These are phyloP conservation scores for Cetraspora pellucida DNA, from an alignment of 192 early-diverging fungal genomes.

Conservation along the genomic window DNA sequence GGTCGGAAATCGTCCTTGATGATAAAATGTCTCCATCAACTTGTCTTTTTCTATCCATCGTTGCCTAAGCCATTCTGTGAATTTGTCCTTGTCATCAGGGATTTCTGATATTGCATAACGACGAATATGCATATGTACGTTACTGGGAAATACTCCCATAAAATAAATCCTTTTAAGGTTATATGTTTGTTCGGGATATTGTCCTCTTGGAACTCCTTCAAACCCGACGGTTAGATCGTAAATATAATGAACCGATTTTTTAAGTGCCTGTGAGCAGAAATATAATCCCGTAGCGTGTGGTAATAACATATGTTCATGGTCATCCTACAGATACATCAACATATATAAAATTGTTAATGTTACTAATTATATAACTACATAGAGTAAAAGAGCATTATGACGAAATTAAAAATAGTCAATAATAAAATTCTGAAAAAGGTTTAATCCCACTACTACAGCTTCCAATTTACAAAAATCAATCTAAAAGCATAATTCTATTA, in stretches of 20 bases:
- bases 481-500: too few relatives aligned
- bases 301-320: constrained; percentile 73
- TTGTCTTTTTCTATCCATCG: constrained; percentile 86
- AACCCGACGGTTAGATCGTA: constrained; percentile 93
- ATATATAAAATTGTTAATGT: neutral
- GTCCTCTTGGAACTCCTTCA: constrained; percentile 67
- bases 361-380: too few relatives aligned
- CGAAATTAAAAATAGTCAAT: neutral
- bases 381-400: too few relatives aligned
- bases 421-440: neutral
- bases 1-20: constrained; percentile 69
- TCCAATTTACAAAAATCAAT: neutral
- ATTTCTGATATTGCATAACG: constrained; percentile 64
- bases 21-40: constrained; percentile 79
- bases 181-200: constrained; percentile 85
- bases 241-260: constrained; percentile 67
- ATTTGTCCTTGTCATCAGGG: constrained; percentile 70
- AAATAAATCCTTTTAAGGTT: constrained; percentile 77
- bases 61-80: constrained; percentile 73
- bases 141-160: constrained; percentile 67
- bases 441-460: neutral
- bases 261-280: constrained; percentile 69
- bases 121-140: constrained; percentile 83
- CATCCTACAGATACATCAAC: constrained; percentile 41
- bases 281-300: constrained; percentile 85